Percentiles rank a stretch among this genome's conserved stretches.
Conservation (phyloP, 305 asterid genomes). For the Fraxinus xanthoxyloides region DNA sequence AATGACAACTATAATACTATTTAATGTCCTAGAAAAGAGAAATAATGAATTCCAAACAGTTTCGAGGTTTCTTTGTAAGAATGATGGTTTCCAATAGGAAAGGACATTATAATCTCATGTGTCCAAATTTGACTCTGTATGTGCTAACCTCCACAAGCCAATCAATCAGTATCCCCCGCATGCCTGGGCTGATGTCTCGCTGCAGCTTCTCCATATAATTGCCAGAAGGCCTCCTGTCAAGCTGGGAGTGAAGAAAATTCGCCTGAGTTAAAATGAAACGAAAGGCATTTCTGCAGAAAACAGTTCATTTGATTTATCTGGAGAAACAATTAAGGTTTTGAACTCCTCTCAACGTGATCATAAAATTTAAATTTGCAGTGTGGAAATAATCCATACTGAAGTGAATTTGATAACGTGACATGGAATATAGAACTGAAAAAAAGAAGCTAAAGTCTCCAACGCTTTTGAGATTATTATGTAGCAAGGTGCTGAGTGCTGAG, state of each 20-base stretch:
- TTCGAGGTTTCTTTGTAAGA: slow-evolving; percentile 1
- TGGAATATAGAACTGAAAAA: slow-evolving; percentile 11
- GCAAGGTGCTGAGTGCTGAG: slow-evolving; percentile 4
- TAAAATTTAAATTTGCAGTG: neutral
- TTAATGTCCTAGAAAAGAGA: neutral
- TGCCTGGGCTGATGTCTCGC: slow-evolving; percentile 68
- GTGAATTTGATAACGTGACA: neutral
- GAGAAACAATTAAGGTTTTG: slow-evolving; percentile 12
- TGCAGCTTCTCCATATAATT: slow-evolving; percentile 88
- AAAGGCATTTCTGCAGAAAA: neutral
- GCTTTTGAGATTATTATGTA: neutral
- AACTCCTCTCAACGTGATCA: neutral
- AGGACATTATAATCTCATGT: neutral
- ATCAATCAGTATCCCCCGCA: slow-evolving; percentile 90
- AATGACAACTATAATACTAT: neutral
- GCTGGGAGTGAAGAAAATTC: slow-evolving; percentile 44
- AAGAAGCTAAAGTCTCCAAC: neutral
- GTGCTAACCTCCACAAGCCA: slow-evolving; percentile 98
- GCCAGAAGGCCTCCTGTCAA: slow-evolving; percentile 65
- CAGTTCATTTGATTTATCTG: neutral
- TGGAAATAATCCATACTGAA: slow-evolving; percentile 4
- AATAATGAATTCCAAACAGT: neutral
- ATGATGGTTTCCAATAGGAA: slow-evolving; percentile 1
- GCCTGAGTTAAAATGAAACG: slow-evolving; percentile 13
- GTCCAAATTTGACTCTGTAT: slow-evolving; percentile 12